A percentile compares a stretch with the other conserved stretches of the same genome.
Conservation (phyloP, 768 basidiomycete species). For the Termitomyces sp. region DNA sequence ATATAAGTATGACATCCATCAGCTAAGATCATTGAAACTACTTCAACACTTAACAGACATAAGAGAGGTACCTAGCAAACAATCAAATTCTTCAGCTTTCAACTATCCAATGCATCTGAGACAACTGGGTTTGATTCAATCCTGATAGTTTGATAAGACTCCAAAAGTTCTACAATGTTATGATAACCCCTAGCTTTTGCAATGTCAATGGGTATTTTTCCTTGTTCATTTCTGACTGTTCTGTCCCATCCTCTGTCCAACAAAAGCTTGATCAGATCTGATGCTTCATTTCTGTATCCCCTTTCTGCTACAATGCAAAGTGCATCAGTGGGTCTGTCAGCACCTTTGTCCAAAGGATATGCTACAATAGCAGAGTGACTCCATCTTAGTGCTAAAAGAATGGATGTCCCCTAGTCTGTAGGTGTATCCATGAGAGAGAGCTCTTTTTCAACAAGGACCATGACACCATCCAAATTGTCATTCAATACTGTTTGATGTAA, state of each 20-base stretch:
- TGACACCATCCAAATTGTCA: background rate
- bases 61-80: too few species aligned
- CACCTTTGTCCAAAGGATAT: background rate
- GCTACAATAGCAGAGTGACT: background rate
- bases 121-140: too few species aligned
- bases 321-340: background rate
- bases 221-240: too few species aligned
- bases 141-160: background rate
- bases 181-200: background rate
- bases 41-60: too few species aligned
- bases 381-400: background rate
- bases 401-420: background rate
- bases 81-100: too few species aligned
- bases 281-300: too few species aligned
- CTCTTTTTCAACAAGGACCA: background rate
- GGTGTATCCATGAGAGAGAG: background rate
- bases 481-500: background rate
- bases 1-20: too few species aligned
- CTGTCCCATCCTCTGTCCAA: too few species aligned
- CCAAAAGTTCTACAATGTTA: slow-evolving; percentile 7
- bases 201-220: too few species aligned
- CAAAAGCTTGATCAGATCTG: too few species aligned
- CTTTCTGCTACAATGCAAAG: background rate
- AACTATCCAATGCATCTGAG: too few species aligned
- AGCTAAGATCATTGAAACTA: too few species aligned